Percentiles rank a stretch among this genome's conserved stretches.
Evolutionary conservation across 2,329 filamentous ascomycete genomes (phyloP).

Genomic region (Ophiostoma triangulosporum): DNA sequence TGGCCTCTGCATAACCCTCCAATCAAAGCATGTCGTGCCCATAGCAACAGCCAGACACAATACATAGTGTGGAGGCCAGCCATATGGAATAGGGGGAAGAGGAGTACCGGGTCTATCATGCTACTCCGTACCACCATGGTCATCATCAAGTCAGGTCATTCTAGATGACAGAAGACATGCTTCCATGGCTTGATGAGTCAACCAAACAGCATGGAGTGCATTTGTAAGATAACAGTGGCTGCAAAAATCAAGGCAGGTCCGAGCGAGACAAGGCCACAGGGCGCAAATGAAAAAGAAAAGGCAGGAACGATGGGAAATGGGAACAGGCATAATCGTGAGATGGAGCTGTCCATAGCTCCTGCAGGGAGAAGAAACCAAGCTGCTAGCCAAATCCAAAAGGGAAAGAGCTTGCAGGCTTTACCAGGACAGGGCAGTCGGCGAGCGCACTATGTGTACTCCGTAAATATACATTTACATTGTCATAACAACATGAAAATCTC

Average conservation of each 20-base stretch:
- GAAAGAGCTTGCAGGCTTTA: not conserved
- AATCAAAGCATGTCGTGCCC: not conserved
- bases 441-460: too few species aligned
- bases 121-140: not conserved
- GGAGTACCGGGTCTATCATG: not conserved
- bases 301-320: not conserved
- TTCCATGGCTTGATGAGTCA: not conserved
- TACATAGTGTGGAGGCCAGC: slow-evolving; percentile 2
- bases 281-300: not conserved
- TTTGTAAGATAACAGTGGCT: not conserved
- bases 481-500: too few species aligned
- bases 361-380: not conserved
- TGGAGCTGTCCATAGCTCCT: not conserved
- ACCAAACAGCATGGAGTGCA: not conserved
- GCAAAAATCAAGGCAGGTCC: not conserved
- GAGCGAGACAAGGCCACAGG: not conserved
- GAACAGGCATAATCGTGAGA: not conserved
- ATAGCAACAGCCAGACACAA: not conserved
- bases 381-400: not conserved
- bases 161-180: not conserved
- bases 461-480: too few species aligned
- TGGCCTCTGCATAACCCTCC: not conserved
- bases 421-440: not conserved
- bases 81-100: slow-evolving; percentile 3
- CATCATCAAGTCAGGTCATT: not conserved